Evolutionary conservation across 345 rosid genomes (phyloP), one percentile per base, ranked within the genome.

Genomic region (Hibiscus syriacus): DNA sequence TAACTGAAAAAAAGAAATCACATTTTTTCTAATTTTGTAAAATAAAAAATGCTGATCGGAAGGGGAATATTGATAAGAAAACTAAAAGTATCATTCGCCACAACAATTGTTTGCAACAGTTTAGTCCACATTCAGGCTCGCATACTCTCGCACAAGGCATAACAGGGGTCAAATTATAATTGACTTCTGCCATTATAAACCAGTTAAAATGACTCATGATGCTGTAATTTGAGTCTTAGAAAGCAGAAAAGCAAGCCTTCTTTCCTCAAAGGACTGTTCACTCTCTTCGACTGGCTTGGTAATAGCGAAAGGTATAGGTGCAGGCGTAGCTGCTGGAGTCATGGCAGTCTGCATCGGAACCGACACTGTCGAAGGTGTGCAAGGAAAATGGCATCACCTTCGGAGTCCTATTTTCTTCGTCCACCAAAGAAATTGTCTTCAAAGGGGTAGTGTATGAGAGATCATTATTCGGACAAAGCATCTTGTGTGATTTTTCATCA

Each of bases 181-280:
- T 82, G 92, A 85, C 92, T 74, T 68, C 27, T n/a, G 19, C 73
- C 60, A 61, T 50, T 39, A 27, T 68, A 74, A 66, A 59, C 32
- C 55, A n/a, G n/a, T n/a, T n/a, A n/a, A n/a, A n/a, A n/a, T 17
- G 9, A 19, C 6, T 48, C 53, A 48, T n/a, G 80, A 63, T 67
- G 83, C 63, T 63, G 77, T 79, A 19, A 82, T 60, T 36, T 75
- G 76, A 17, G 76, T 34, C 41, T 54, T 70, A 6, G 88, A 85
- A 74, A 84, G 76, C 76, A 84, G 69, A 65, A 83, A 88, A 30
- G 93, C 98, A 19, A 90, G 90, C 78, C 98, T 84, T 78, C 82
- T 80, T 80, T 94, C 99, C 80, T 94, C 97, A 17, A 94, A 91
- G 1, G 99, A 91, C 66, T 85, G 92, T 53, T 94, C 99, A 11